phyloP scores from a whole-genome alignment of 306 rosid species.

The Ormosia semicastrata region DNA sequence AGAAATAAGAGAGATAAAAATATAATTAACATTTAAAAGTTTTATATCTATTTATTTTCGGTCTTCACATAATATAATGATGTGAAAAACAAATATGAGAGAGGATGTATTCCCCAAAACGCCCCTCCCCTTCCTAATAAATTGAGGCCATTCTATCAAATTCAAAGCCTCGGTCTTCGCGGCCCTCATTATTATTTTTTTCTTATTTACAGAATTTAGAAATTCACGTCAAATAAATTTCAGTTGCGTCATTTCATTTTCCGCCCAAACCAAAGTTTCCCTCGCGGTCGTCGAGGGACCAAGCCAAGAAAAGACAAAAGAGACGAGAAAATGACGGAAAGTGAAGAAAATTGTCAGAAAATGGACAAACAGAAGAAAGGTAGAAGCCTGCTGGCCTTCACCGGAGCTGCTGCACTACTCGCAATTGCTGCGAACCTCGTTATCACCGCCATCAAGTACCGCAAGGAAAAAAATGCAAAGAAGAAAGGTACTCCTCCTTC shows the following conservation, averaged over 20 bases:
- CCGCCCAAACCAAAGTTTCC: slow-evolving; percentile 43
- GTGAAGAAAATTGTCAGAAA: slow-evolving; percentile 47
- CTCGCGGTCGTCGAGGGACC: slow-evolving; percentile 54
- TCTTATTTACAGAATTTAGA: not conserved
- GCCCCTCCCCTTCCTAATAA: not conserved
- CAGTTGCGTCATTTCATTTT: slow-evolving; percentile 29
- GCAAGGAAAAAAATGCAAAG: slow-evolving; percentile 38
- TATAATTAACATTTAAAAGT: no score
- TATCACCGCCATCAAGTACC: slow-evolving; percentile 56
- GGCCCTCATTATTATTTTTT: not conserved
- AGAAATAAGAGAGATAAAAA: no score
- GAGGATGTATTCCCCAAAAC: no score
- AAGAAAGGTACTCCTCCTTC: slow-evolving; percentile 55
- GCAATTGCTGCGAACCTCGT: slow-evolving; percentile 71
- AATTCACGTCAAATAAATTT: slow-evolving; percentile 25
- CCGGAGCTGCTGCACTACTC: slow-evolving; percentile 82
- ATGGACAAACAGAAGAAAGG: slow-evolving; percentile 51
- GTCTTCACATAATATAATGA: no score
- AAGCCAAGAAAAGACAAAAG: slow-evolving; percentile 15
- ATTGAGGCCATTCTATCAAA: not conserved
- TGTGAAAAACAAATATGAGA: no score
- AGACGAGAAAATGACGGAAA: slow-evolving; percentile 59
- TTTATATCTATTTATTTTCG: no score
- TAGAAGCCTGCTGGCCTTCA: slow-evolving; percentile 45
- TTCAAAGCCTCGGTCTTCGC: not conserved